Evolutionary conservation across 2,329 filamentous ascomycete genomes (phyloP).

Genomic region (Stenocarpella maydis): DNA sequence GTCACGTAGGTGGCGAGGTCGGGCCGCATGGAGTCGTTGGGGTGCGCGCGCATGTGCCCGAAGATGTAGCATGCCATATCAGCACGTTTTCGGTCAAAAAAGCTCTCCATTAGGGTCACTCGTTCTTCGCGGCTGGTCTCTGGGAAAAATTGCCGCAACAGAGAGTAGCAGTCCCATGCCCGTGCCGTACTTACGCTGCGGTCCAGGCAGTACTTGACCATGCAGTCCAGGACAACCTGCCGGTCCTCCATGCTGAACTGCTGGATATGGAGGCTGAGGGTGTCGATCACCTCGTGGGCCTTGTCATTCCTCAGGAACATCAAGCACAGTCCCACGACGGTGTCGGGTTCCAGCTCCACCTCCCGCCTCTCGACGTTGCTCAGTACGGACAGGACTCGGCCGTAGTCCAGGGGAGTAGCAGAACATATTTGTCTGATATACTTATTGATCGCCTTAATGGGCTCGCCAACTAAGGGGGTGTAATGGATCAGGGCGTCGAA

Average conservation of each 20-base stretch:
- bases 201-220: conserved; percentile 75
- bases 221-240: conserved; percentile 68
- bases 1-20: conserved; percentile 77
- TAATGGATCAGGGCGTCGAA: conserved; percentile 68
- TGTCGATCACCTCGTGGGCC: conserved; percentile 79
- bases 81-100: conserved; percentile 78
- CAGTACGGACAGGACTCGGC: conserved; percentile 76
- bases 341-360: conserved; percentile 75
- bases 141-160: conserved; percentile 70
- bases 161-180: conserved; percentile 71
- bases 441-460: conserved; percentile 71
- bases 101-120: conserved; percentile 78
- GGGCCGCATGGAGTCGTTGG: conserved; percentile 69
- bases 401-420: conserved; percentile 68
- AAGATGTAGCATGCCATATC: conserved; percentile 91
- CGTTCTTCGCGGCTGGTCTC: conserved; percentile 73
- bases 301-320: conserved; percentile 80
- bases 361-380: conserved; percentile 76
- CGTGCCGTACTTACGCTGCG: conserved; percentile 67
- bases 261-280: conserved; percentile 78
- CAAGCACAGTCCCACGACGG: conserved; percentile 76
- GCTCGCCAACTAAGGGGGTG: conserved; percentile 48
- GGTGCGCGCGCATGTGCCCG: conserved; percentile 89
- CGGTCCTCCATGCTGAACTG: conserved; percentile 77
- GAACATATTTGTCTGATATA: conserved; percentile 75